phyloP scores from a whole-genome alignment of 495 filamentous ascomycete species.

The Penicillium canariense region DNA sequence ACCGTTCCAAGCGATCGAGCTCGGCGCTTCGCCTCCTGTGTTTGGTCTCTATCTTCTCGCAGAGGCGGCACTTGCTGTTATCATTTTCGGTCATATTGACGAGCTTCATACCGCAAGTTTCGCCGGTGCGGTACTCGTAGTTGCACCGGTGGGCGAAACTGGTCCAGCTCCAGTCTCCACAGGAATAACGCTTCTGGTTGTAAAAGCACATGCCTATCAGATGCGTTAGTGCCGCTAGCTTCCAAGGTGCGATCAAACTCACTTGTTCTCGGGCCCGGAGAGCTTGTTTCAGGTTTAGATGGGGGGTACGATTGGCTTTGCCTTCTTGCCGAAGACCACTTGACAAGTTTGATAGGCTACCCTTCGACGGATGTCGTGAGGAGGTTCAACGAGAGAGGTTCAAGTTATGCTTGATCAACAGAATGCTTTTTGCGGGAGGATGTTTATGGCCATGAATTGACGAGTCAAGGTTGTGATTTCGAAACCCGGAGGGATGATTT shows the following conservation, averaged over 20 bases:
- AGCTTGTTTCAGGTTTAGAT: constrained; percentile 38
- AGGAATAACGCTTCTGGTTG: constrained; percentile 58
- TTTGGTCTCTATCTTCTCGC: constrained; percentile 91
- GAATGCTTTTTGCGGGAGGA: constrained; percentile 18
- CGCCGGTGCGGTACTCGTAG: constrained; percentile 94
- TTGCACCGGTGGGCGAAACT: constrained; percentile 92
- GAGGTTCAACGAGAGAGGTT: constrained; percentile 17
- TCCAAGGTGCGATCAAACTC: constrained; percentile 29
- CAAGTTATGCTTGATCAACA: constrained; percentile 29
- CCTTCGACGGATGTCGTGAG: constrained; percentile 25
- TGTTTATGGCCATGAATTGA: constrained; percentile 25
- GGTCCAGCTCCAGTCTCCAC: constrained; percentile 95
- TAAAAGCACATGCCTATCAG: constrained; percentile 56
- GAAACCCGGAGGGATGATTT: constrained; percentile 36
- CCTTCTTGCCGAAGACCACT: constrained; percentile 25
- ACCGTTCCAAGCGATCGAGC: constrained; percentile 73
- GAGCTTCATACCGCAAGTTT: constrained; percentile 96
- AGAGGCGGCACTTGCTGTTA: constrained; percentile 69
- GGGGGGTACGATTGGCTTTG: constrained; percentile 34
- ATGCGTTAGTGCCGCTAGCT: constrained; percentile 32
- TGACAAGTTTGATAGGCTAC: constrained; percentile 39
- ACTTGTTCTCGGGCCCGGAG: constrained; percentile 32
- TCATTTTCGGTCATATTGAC: constrained; percentile 66
- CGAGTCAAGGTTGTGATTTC: constrained; percentile 24
- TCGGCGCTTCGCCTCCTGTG: constrained; percentile 71